Evolutionary conservation across 192 early-diverging fungal species (phyloP).

Genomic region (Backusella liffmaniae): DNA sequence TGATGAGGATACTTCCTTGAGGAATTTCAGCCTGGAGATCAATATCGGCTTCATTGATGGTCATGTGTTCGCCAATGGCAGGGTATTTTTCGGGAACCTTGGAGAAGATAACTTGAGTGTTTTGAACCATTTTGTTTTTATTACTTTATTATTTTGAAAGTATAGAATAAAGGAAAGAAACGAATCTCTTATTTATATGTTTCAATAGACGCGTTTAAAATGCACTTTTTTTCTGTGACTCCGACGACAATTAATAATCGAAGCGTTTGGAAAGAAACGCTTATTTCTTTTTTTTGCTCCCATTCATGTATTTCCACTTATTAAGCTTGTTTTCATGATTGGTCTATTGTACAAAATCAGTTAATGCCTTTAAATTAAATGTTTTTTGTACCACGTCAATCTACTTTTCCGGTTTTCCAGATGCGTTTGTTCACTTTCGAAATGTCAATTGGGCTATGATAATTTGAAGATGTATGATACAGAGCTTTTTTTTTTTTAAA

Average conservation of each 20-base stretch:
- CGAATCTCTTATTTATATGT: background rate
- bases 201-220: background rate
- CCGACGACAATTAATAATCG: background rate
- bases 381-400: background rate
- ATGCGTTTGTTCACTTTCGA: background rate
- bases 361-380: background rate
- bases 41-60: conserved; percentile 39
- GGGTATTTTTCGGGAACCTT: conserved; percentile 37
- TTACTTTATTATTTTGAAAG: background rate
- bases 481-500: no score
- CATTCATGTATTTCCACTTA: background rate
- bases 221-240: background rate
- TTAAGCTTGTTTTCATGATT: conserved; percentile 1
- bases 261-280: background rate
- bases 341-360: background rate
- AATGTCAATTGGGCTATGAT: background rate
- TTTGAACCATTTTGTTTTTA: conserved; percentile 38
- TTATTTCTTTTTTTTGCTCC: background rate
- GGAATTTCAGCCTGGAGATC: conserved; percentile 44
- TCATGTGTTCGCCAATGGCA: conserved; percentile 46
- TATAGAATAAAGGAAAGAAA: background rate
- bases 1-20: conserved; percentile 52
- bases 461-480: no score
- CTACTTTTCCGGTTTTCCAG: background rate
- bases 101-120: conserved; percentile 42